A percentile compares a stretch with the other conserved stretches of the same genome.
Evolutionary conservation across 2,329 filamentous ascomycete species (phyloP).

Genomic region (Bimuria novae-zelandiae): DNA sequence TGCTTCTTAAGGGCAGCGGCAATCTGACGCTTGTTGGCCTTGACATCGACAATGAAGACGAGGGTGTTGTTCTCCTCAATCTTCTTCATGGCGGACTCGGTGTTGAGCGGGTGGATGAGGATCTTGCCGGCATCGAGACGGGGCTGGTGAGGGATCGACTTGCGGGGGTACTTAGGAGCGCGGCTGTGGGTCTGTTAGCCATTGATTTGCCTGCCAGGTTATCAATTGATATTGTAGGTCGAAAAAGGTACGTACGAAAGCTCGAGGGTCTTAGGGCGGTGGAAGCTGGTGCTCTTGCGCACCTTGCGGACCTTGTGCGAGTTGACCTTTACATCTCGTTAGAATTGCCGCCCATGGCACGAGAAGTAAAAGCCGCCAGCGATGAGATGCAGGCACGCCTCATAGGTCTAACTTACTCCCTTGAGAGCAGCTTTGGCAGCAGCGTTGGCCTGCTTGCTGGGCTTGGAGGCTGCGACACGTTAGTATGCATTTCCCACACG

Average conservation of each 20-base stretch:
- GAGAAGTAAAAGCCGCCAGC: conserved; percentile 57
- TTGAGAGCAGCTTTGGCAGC: conserved; percentile 96
- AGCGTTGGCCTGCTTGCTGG: conserved; percentile 75
- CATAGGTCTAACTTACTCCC: conserved; percentile 71
- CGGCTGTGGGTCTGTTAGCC: conserved; percentile 50
- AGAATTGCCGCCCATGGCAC: conserved; percentile 42
- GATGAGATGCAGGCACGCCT: conserved; percentile 57
- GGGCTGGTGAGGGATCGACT: conserved; percentile 85
- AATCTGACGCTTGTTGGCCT: conserved; percentile 99
- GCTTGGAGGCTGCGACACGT: conserved; percentile 60
- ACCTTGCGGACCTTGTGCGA: conserved; percentile 92
- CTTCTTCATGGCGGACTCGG: conserved; percentile 99
- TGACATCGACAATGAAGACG: conserved; percentile 91
- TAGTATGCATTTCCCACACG: conserved; percentile 22
- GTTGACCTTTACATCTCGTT: conserved; percentile 61
- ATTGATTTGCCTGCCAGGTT: not conserved
- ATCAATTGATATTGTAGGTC: too few species aligned
- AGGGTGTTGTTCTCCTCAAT: conserved; percentile 99
- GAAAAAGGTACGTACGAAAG: conserved; percentile 59
- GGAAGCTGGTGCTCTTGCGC: conserved; percentile 90
- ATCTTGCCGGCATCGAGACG: conserved; percentile 98
- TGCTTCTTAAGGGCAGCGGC: conserved; percentile 98
- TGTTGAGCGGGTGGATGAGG: conserved; percentile 97
- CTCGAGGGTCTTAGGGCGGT: conserved; percentile 94
- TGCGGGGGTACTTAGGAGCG: conserved; percentile 93